Evolutionary conservation across 2,329 filamentous ascomycete species (phyloP).

Genomic region (Arthroderma sp.): DNA sequence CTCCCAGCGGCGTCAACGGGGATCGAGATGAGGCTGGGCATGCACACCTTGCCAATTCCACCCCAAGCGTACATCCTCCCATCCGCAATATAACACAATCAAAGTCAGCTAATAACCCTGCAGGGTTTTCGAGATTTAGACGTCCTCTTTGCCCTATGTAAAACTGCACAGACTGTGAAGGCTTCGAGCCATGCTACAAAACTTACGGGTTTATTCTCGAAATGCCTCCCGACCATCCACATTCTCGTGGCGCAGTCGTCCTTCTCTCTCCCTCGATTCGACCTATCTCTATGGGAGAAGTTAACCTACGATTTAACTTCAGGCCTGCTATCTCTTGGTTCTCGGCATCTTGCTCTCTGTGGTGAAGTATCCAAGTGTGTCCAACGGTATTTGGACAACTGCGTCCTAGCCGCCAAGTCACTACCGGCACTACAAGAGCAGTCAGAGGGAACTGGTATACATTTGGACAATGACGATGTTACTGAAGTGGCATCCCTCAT

Average conservation of each 20-base stretch:
- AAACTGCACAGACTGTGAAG: constrained; percentile 65
- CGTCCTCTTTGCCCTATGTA: constrained; percentile 79
- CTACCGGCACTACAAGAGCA: constrained; percentile 43
- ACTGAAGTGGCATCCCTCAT: constrained; percentile 61
- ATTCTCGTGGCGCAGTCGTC: constrained; percentile 65
- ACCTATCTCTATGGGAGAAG: constrained; percentile 79
- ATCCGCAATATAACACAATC: background rate
- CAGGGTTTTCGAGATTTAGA: constrained; percentile 84
- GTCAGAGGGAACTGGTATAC: constrained; percentile 37
- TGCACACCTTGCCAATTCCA: background rate
- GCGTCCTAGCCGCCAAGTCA: constrained; percentile 48
- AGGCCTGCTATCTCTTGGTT: constrained; percentile 69
- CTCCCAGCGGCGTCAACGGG: background rate
- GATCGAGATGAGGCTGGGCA: too few relatives aligned
- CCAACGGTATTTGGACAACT: constrained; percentile 59
- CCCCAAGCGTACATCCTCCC: constrained; percentile 2
- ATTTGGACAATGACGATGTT: constrained; percentile 41
- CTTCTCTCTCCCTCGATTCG: constrained; percentile 67
- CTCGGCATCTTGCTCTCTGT: constrained; percentile 56
- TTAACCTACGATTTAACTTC: constrained; percentile 66
- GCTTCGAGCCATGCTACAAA: constrained; percentile 60
- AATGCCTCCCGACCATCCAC: constrained; percentile 77
- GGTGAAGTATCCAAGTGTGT: constrained; percentile 54
- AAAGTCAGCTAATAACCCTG: background rate
- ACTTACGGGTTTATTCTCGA: constrained; percentile 63